Evolutionary conservation across 352 stramenopile genomes (phyloP), one percentile per base, ranked within the genome.

Genomic region (Phytophthora idaei): DNA sequence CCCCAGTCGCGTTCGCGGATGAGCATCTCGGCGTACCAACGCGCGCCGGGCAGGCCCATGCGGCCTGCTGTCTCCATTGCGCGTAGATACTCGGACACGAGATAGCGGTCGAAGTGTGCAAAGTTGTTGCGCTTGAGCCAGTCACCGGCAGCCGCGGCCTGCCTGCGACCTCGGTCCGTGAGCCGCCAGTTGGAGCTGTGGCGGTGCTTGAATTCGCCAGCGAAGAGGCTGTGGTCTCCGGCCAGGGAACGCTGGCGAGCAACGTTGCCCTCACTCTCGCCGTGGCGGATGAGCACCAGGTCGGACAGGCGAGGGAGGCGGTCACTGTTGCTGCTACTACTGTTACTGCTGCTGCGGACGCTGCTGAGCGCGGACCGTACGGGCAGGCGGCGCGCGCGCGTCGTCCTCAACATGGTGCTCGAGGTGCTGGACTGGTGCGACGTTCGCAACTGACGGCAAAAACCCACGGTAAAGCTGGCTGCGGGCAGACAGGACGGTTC

Each of bases 1-100:
- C 89, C 88, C 89, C 89, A 97, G 64, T 97, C 89, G 1, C 89
- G 89, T 71, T 97, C 89, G 17, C 89, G 85, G 45, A 95, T 91
- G 49, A 94, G 80, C 84, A 95, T 94, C 71, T 97, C 89, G 0
- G 88, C 86, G 65, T 93, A 95, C 89, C 89, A 97, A 32, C 87
- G 78, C 10, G 85, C 80, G 36, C 77, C 81, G 5, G 87, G 83
- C 7, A 97, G 72, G 39, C 83, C 73, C 68, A 97, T 80, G 41
- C 87, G 83, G 5, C 85, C 88, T 0, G 89, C 87, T 2, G 89
- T 97, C 74, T 97, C 89, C 74, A 95, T 90, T 3, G 89, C 87
- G 6, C 89, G 86, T 54, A 97, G 57, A 66, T 95, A 97, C 65
- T 97, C 89, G 4, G 87, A 95, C 51, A 95, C 88, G 29, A 95